Base-by-base conservation (phyloP, 2,329 filamentous ascomycete genomes). In the Fusarium anguioides region DNA sequence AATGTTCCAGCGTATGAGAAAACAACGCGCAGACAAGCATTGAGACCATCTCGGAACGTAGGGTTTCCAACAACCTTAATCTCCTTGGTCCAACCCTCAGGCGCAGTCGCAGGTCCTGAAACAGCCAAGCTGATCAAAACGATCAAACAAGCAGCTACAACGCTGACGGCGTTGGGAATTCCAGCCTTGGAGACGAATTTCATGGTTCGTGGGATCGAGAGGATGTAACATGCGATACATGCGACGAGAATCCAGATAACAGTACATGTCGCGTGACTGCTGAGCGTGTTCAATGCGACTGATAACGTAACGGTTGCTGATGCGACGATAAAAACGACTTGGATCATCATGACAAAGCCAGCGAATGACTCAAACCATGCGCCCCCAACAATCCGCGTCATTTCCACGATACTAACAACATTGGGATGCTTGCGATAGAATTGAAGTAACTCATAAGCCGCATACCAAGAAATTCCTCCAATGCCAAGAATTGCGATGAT, bases 361-460 rank as follows among this genome's bases (percentile, higher is more conserved):
- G 69, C 69, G 2, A 72, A 4, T 1, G 53, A 20, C 31, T 72
- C 70, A 1, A 72, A 61, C 41, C 54, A 63, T 1, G 53, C 5
- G 1, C 71, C 71, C 12, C 72, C 79, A 79, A 85, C 68, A 79
- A 85, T 67, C 82, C 83, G 71, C 83, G 84, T 83, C 85, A 91
- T 87, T 69, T 91, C 89, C 71, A 88, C 90, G 17, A 91, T 87
- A 75, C 91, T 89, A 64, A 88, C 86, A 54, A 90, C 84, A 75
- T 91, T 86, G 2, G 89, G 89, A 70, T 91, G 86, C 53, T 86
- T 84, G 61, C 91, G 78, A 74, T 89, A 91, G 75, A 90, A 91
- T 71, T 88, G 84, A 86, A 88, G 89, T 14, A 74, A 61, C n/a
- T 66, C 65, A n/a, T 75, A 67, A 7, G 89, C 74, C 4, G 74